Percentiles rank a stretch among this genome's conserved stretches.
These are phyloP conservation scores for Ramalina peruviana DNA, from an alignment of 495 filamentous ascomycete genomes.

Conservation along the genomic window DNA sequence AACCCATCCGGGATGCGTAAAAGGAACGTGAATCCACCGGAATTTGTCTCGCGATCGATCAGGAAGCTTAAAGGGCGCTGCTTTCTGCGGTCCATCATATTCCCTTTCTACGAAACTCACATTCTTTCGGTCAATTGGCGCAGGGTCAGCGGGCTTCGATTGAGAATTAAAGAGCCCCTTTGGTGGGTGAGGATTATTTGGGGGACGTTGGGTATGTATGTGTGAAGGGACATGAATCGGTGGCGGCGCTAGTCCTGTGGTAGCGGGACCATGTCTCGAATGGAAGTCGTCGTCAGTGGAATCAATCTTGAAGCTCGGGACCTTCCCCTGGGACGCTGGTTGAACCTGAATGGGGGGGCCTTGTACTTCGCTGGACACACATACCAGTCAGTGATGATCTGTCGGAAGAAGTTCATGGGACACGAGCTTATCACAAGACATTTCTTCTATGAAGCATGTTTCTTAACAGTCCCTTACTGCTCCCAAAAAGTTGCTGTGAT, in stretches of 20 bases:
- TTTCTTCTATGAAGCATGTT: too few relatives aligned
- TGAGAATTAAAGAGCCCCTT: not conserved
- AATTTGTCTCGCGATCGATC: conserved; percentile 34
- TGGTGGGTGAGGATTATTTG: not conserved
- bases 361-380: not conserved
- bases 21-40: conserved; percentile 54
- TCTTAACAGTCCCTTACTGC: not conserved
- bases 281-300: not conserved
- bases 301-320: not conserved
- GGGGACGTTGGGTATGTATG: not conserved
- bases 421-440: too few relatives aligned
- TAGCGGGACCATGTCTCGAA: not conserved
- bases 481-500: too few relatives aligned
- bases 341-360: not conserved
- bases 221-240: not conserved
- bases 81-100: conserved; percentile 6
- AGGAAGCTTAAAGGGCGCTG: conserved; percentile 27
- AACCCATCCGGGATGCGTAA: conserved; percentile 53
- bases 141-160: too few relatives aligned
- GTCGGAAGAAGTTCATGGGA: too few relatives aligned
- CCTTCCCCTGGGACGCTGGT: not conserved
- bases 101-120: not conserved
- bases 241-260: not conserved
- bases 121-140: not conserved
- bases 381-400: too few relatives aligned